Evolutionary conservation across 2,329 filamentous ascomycete genomes (phyloP).

Genomic region (Aspergillus ruber): DNA sequence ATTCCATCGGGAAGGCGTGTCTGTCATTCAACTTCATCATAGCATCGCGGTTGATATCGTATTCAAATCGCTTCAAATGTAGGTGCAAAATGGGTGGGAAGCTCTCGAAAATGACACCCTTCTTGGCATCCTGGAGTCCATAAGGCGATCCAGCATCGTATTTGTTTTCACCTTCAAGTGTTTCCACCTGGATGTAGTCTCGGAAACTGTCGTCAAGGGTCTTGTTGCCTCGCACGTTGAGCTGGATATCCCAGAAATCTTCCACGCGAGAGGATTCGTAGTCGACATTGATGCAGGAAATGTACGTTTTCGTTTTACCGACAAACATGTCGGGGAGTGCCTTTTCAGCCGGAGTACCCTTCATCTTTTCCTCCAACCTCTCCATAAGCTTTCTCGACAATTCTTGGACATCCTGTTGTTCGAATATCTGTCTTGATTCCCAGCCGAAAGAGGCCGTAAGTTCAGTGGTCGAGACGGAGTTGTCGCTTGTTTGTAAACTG

Average conservation of each 20-base stretch:
- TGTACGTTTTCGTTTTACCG: conserved; percentile 97
- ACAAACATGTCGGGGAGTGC: conserved; percentile 86
- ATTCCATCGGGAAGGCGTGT: conserved; percentile 45
- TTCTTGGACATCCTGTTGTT: conserved; percentile 98
- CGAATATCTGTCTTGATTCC: conserved; percentile 96
- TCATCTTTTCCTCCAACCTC: conserved; percentile 95
- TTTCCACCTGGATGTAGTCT: conserved; percentile 94
- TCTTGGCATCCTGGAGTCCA: conserved; percentile 92
- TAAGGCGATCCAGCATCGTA: conserved; percentile 87
- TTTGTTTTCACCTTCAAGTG: conserved; percentile 96
- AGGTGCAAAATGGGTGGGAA: conserved; percentile 92
- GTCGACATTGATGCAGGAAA: conserved; percentile 95
- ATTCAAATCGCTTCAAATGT: conserved; percentile 95
- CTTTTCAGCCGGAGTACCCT: conserved; percentile 85
- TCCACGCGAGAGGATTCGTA: conserved; percentile 94
- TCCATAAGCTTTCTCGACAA: conserved; percentile 96
- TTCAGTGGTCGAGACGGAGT: conserved; percentile 82
- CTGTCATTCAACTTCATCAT: conserved; percentile 85
- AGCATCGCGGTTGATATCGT: conserved; percentile 89
- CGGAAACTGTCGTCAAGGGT: conserved; percentile 89
- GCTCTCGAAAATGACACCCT: conserved; percentile 93
- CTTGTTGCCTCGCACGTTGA: conserved; percentile 92
- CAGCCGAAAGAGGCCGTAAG: conserved; percentile 95
- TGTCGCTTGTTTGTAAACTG: conserved; percentile 77
- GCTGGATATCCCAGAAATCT: conserved; percentile 98